Conservation (phyloP, 257 asterid species). For the Fraxinus pennsylvanica region DNA sequence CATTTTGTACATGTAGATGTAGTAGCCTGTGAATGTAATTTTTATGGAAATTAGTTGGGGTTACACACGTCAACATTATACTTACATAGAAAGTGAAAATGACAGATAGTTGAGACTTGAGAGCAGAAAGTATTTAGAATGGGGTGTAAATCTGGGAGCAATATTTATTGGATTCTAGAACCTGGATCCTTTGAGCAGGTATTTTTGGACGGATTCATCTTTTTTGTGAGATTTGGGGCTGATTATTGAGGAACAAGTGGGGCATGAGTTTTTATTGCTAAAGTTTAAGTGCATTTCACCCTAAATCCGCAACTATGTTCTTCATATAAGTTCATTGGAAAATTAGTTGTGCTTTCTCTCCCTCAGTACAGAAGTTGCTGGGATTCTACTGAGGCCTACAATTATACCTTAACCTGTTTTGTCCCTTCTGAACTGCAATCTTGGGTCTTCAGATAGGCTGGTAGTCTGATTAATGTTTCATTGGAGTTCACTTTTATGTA, state of each 20-base stretch:
- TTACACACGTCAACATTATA: neutral
- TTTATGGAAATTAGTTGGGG: neutral
- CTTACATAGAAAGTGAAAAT: neutral
- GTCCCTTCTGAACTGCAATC: neutral
- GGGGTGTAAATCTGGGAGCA: neutral
- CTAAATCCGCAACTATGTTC: neutral
- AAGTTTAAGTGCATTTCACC: conserved; percentile 3
- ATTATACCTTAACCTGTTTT: conserved; percentile 4
- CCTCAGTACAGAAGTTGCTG: neutral
- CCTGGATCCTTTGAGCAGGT: neutral
- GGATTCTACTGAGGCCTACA: neutral
- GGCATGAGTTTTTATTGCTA: neutral
- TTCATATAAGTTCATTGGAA: neutral
- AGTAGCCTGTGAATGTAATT: conserved; percentile 8
- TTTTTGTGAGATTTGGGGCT: neutral
- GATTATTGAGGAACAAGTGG: conserved; percentile 4
- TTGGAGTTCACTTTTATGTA: neutral
- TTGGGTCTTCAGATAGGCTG: neutral
- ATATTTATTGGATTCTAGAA: neutral
- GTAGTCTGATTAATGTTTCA: neutral
- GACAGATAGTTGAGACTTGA: neutral
- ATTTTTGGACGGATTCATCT: neutral
- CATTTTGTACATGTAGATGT: neutral
- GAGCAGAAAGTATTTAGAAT: neutral
- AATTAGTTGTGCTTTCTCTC: neutral